These are phyloP conservation scores for Gastrodia elata DNA, from an alignment of 106 monocot genomes.

Conservation along the genomic window DNA sequence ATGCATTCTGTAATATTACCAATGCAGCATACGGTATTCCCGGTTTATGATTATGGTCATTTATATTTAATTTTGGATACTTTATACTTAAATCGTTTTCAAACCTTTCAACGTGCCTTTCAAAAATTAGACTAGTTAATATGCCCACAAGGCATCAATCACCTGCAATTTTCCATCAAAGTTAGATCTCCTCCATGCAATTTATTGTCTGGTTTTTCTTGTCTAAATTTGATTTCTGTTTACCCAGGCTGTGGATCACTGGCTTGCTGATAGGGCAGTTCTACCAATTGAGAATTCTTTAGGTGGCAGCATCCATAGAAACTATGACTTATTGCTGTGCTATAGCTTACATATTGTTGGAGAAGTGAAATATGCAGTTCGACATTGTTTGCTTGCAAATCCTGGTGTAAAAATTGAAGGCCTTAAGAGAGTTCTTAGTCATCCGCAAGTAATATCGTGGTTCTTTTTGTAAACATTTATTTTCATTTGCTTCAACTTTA, in stretches of 20 bases:
- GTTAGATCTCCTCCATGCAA: neutral
- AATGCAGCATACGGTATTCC: neutral
- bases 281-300: conserved; percentile 94
- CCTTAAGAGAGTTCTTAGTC: conserved; percentile 80
- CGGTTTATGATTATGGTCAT: neutral
- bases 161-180: neutral
- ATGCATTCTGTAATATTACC: neutral
- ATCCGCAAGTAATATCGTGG: conserved; percentile 61
- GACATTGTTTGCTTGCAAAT: conserved; percentile 88
- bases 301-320: conserved; percentile 90
- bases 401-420: conserved; percentile 61
- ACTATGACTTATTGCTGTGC: conserved; percentile 85
- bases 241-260: conserved; percentile 75
- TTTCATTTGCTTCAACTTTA: conserved; percentile 1
- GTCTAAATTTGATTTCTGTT: neutral
- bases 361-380: conserved; percentile 77
- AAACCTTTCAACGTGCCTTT: neutral
- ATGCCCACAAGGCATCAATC: neutral
- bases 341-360: conserved; percentile 93
- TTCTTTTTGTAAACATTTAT: neutral
- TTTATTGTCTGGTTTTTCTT: neutral
- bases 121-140: neutral
- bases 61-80: neutral
- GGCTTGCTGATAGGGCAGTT: conserved; percentile 88
- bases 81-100: neutral